phyloP scores from a whole-genome alignment of 208 protist genomes.

The Trypanosoma scelopori region DNA sequence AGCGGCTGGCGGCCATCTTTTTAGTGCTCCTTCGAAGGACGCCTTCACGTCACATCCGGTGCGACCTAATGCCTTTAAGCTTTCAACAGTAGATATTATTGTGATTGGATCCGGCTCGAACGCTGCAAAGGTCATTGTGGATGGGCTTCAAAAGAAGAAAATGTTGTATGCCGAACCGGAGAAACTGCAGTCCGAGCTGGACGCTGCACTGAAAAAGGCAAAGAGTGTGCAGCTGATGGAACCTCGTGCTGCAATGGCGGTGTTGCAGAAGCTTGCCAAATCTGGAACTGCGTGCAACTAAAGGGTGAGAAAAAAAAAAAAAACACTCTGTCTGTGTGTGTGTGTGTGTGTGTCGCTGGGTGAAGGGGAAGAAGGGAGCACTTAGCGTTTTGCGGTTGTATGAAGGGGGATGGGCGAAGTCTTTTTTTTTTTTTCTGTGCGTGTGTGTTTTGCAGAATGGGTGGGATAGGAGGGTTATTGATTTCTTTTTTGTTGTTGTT shows the following conservation, averaged over 20 bases:
- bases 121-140: slow-evolving; percentile 49
- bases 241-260: slow-evolving; percentile 23
- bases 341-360: no score
- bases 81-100: slow-evolving; percentile 58
- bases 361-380: no score
- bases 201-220: slow-evolving; percentile 40
- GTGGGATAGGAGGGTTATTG: neutral
- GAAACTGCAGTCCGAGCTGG: slow-evolving; percentile 28
- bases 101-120: slow-evolving; percentile 53
- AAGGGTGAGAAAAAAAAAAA: no score
- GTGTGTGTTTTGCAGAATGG: no score
- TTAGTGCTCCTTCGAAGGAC: slow-evolving; percentile 54
- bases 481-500: slow-evolving; percentile 16
- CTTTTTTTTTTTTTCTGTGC: no score
- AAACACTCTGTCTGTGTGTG: no score
- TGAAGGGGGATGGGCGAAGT: no score
- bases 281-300: slow-evolving; percentile 9
- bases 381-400: neutral
- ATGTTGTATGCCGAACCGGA: slow-evolving; percentile 75
- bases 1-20: slow-evolving; percentile 75
- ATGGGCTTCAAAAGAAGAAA: slow-evolving; percentile 37
- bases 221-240: slow-evolving; percentile 65
- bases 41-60: slow-evolving; percentile 40
- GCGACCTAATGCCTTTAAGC: slow-evolving; percentile 50
- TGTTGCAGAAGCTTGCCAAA: slow-evolving; percentile 45